Percentiles rank a stretch among this genome's conserved stretches.
Evolutionary conservation across 1,139 yeast species (phyloP).

Genomic region (Saccharomyces hybrid): DNA sequence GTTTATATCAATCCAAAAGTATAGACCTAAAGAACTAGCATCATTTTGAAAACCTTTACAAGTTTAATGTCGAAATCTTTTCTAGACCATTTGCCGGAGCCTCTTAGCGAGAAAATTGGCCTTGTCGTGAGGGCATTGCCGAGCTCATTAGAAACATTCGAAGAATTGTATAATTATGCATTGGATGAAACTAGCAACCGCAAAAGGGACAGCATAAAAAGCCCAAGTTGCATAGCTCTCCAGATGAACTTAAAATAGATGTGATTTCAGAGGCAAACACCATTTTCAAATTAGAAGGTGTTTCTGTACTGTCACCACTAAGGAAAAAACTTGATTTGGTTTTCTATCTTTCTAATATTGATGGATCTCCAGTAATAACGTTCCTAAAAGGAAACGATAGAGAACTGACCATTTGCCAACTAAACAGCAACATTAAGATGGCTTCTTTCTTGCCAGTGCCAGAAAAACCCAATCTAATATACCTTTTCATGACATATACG

Average conservation of each 20-base stretch:
- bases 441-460: slow-evolving; percentile 44
- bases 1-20: background rate
- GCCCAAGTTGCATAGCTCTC: background rate
- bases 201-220: slow-evolving; percentile 18
- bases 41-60: background rate
- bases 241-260: slow-evolving; percentile 9
- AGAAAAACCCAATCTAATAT: slow-evolving; percentile 38
- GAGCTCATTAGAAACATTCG: slow-evolving; percentile 19
- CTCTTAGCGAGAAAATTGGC: slow-evolving; percentile 22
- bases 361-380: slow-evolving; percentile 36
- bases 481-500: slow-evolving; percentile 37
- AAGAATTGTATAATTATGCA: slow-evolving; percentile 21
- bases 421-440: slow-evolving; percentile 36
- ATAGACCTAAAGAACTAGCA: background rate
- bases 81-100: slow-evolving; percentile 17
- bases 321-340: slow-evolving; percentile 38
- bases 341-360: slow-evolving; percentile 27
- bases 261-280: slow-evolving; percentile 32
- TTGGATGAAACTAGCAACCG: slow-evolving; percentile 1
- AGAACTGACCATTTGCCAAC: slow-evolving; percentile 33
- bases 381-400: slow-evolving; percentile 36
- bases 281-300: slow-evolving; percentile 40
- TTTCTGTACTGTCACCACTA: slow-evolving; percentile 45
- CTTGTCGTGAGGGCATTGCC: slow-evolving; percentile 18
- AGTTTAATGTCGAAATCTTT: slow-evolving; percentile 11